Evolutionary conservation across 345 rosid genomes (phyloP), one percentile per base, ranked within the genome.

Genomic region (Bretschneidera sinensis): DNA sequence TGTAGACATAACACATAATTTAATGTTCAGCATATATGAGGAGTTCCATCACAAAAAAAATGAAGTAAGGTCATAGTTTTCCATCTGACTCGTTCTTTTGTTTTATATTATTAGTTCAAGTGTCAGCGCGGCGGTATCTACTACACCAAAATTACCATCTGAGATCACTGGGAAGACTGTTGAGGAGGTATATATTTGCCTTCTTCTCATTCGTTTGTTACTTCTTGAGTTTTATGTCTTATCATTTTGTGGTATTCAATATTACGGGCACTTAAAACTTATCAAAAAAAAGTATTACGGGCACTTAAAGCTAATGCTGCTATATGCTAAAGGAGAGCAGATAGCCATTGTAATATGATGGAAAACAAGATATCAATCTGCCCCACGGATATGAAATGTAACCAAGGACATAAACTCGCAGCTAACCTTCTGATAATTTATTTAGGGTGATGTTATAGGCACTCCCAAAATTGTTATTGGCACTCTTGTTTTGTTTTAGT

Each of bases 101-200:
- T 39, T 39, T 39, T 9, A 39, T 39, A 13, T 39, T 77, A 74
- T 81, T 55, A 85, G 74, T 80, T 72, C 89, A 54, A 66, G 76
- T 74, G 70, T 68, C 54, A 78, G 73, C 23, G 51, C 84, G 60
- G 64, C 85, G 20, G 76, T 69, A 51, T 33, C 89, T 69, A 58
- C 79, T 58, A 43, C 83, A 51, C 96, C 94, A 51, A 88, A 85
- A 60, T 57, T 88, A 65, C 97, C 97, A 43, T 95, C 91, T 72
- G 97, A 85, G 76, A 88, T 91, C 21, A 79, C 82, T 31, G 99
- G 97, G 66, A 86, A 84, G 82, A 83, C 91, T 53, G 95, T 91
- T 58, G 99, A 95, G 75, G 99, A 91, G 97, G 99, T 88, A 57
- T 47, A 52, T 56, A 49, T 55, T 72, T 45, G 3, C 20, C 17